Conservation (phyloP, 2,329 filamentous ascomycete species). For the Aspergillaceae sp. region DNA sequence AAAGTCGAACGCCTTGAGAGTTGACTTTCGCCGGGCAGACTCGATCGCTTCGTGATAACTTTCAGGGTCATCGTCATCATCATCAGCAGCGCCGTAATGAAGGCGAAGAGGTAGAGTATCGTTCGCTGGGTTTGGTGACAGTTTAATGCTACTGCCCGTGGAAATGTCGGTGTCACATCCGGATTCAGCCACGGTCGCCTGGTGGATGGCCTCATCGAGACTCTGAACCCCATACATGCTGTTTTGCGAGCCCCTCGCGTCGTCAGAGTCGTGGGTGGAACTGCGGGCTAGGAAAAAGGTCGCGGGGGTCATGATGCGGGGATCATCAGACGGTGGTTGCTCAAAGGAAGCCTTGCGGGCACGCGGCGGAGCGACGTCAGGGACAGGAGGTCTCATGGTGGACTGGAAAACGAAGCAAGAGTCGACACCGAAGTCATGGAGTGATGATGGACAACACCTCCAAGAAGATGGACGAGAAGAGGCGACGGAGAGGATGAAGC, state of each 20-base stretch:
- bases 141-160: slow-evolving; percentile 2
- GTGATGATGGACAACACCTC: neutral
- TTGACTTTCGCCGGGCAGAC: slow-evolving; percentile 23
- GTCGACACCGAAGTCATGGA: neutral
- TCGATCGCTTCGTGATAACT: slow-evolving; percentile 12
- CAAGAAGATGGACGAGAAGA: neutral
- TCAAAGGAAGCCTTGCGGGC: slow-evolving; percentile 30
- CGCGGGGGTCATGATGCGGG: slow-evolving; percentile 39
- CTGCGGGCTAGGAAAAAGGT: slow-evolving; percentile 54
- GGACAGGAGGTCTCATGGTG: slow-evolving; percentile 31
- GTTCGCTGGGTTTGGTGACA: slow-evolving; percentile 1
- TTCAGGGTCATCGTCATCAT: slow-evolving; percentile 13
- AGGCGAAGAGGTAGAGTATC: neutral
- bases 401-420: slow-evolving; percentile 1
- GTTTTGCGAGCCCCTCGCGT: slow-evolving; percentile 27
- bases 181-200: slow-evolving; percentile 17
- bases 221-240: slow-evolving; percentile 51
- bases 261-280: slow-evolving; percentile 37
- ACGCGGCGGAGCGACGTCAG: slow-evolving; percentile 24
- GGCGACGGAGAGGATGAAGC: neutral
- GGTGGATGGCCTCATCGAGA: slow-evolving; percentile 45
- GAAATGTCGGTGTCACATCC: slow-evolving; percentile 4
- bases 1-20: slow-evolving; percentile 19
- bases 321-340: slow-evolving; percentile 29
- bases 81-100: too few species aligned